Percentiles rank a stretch among this genome's conserved stretches.
Conservation (phyloP, 2,329 filamentous ascomycete species). For the Clathrospora elynae region DNA sequence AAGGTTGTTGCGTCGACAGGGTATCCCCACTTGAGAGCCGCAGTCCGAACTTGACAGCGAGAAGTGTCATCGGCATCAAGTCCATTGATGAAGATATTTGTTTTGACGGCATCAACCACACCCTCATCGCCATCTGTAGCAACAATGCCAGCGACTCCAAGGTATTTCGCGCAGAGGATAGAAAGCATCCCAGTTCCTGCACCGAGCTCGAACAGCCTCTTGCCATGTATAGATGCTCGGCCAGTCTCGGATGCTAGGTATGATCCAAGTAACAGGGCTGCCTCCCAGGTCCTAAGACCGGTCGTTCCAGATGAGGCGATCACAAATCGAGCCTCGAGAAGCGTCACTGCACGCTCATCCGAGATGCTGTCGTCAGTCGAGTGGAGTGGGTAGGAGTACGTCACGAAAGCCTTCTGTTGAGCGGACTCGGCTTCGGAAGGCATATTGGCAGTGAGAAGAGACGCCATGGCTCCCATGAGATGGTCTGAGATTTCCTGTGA, state of each 20-base stretch:
- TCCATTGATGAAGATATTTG: constrained; percentile 71
- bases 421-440: constrained; percentile 68
- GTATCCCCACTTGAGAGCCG: constrained; percentile 69
- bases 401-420: constrained; percentile 76
- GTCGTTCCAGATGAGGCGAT: constrained; percentile 75
- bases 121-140: constrained; percentile 77
- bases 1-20: constrained; percentile 63
- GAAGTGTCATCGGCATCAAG: constrained; percentile 56
- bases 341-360: constrained; percentile 56
- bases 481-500: constrained; percentile 80
- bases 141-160: constrained; percentile 64
- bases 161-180: constrained; percentile 71
- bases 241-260: constrained; percentile 61
- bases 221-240: constrained; percentile 56
- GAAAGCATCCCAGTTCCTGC: constrained; percentile 78
- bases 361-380: constrained; percentile 20
- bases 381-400: constrained; percentile 59
- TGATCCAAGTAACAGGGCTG: constrained; percentile 72
- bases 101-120: constrained; percentile 69
- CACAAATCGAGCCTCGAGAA: constrained; percentile 71
- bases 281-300: constrained; percentile 81
- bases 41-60: constrained; percentile 50
- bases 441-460: constrained; percentile 66
- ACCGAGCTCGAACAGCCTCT: constrained; percentile 72
- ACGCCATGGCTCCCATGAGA: constrained; percentile 71